Evolutionary conservation across 768 basidiomycete genomes (phyloP).

Genomic region (Naematelia encephala): DNA sequence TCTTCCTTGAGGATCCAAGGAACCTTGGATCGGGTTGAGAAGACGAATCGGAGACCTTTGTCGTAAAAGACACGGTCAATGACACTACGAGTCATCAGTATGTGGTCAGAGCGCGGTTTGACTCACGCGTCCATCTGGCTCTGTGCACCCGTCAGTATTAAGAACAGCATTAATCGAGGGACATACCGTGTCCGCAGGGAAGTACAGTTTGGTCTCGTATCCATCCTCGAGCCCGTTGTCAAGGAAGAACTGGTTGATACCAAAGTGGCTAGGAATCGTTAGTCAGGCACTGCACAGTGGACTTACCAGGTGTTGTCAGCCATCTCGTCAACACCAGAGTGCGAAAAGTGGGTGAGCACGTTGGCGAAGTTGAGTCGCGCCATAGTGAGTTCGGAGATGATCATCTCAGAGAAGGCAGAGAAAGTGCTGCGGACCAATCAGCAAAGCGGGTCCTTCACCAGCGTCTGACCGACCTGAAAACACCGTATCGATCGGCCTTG

Average conservation of each 20-base stretch:
- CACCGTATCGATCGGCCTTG: conserved; percentile 70
- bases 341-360: conserved; percentile 82
- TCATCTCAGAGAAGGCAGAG: conserved; percentile 88
- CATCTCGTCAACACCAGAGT: conserved; percentile 64
- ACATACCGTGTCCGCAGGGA: conserved; percentile 74
- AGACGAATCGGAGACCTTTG: conserved; percentile 75
- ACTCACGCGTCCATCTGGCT: conserved; percentile 17
- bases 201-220: conserved; percentile 70
- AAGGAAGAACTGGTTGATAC: conserved; percentile 77
- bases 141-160: background rate
- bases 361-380: conserved; percentile 87
- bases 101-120: background rate
- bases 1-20: conserved; percentile 79
- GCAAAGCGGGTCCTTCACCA: background rate
- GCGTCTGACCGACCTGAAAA: conserved; percentile 21
- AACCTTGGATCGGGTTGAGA: conserved; percentile 85
- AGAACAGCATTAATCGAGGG: no score
- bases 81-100: conserved; percentile 18
- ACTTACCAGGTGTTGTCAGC: conserved; percentile 45
- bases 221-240: conserved; percentile 82
- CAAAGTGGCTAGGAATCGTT: conserved; percentile 57
- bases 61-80: conserved; percentile 77
- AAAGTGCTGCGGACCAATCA: conserved; percentile 58
- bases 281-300: conserved; percentile 50
- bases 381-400: conserved; percentile 84